A percentile compares a stretch with the other conserved stretches of the same genome.
Evolutionary conservation across 345 rosid genomes (phyloP).

Genomic region (Eucalyptus guilfoylei): DNA sequence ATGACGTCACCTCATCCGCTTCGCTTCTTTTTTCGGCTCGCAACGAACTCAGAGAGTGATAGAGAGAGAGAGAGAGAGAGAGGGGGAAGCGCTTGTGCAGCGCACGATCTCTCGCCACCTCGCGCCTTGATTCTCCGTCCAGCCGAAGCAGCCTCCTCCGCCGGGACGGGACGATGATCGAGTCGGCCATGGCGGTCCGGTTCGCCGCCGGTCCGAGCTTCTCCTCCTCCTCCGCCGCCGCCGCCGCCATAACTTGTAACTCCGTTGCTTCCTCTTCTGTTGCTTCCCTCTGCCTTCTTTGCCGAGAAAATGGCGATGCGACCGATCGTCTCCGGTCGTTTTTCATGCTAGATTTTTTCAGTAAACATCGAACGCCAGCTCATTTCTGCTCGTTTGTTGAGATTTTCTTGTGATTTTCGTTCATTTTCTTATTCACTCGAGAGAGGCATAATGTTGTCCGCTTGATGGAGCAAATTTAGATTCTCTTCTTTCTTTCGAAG

Average conservation of each 20-base stretch:
- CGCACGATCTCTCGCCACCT: not conserved
- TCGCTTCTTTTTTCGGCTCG: not conserved
- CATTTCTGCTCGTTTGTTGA: not conserved
- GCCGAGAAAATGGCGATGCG: not conserved
- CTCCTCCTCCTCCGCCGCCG: slow-evolving; percentile 32
- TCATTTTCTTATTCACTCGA: slow-evolving; percentile 10
- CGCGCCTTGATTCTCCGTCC: not conserved
- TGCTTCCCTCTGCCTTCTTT: not conserved
- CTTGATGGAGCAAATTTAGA: not conserved
- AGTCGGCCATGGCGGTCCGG: slow-evolving; percentile 58
- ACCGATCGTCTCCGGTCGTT: not conserved
- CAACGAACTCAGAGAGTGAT: not conserved
- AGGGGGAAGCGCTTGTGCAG: not conserved
- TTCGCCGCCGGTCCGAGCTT: slow-evolving; percentile 39
- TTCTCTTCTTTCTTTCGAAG: slow-evolving; percentile 10
- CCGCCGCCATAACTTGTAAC: slow-evolving; percentile 39
- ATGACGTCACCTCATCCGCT: not conserved
- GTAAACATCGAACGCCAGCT: not conserved
- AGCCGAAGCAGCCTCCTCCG: not conserved
- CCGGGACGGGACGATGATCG: slow-evolving; percentile 26
- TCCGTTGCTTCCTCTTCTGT: not conserved
- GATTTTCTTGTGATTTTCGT: not conserved
- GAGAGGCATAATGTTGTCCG: not conserved
- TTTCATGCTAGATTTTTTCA: not conserved
- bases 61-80: not conserved